phyloP scores from a whole-genome alignment of 805 yeast species.

The Candida silvicultrix region DNA sequence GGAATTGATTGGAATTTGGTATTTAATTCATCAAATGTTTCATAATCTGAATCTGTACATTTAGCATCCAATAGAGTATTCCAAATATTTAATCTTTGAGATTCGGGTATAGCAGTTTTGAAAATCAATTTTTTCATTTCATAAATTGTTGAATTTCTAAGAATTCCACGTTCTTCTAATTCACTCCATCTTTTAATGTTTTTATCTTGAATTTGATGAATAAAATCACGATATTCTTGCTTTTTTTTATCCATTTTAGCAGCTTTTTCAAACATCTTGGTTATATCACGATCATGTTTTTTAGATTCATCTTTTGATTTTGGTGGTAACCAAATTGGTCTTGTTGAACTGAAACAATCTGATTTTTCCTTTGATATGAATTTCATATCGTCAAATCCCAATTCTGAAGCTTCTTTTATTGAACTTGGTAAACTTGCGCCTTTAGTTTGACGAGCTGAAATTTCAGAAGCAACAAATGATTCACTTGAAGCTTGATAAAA shows the following conservation, averaged over 20 bases:
- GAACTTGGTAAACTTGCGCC: constrained; percentile 28
- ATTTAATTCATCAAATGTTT: constrained; percentile 32
- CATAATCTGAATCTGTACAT: constrained; percentile 20
- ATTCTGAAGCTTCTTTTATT: constrained; percentile 28
- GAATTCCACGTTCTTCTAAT: constrained; percentile 8
- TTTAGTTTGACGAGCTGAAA: constrained; percentile 12
- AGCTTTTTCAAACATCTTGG: constrained; percentile 28
- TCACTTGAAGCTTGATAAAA: constrained; percentile 17
- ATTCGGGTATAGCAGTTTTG: constrained; percentile 17
- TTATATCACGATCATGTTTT: constrained; percentile 51
- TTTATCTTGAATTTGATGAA: constrained; percentile 6
- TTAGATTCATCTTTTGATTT: constrained; percentile 45
- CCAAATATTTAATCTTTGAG: constrained; percentile 18
- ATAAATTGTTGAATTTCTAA: constrained; percentile 9
- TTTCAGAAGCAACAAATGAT: constrained; percentile 10
- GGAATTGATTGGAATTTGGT: constrained; percentile 22
- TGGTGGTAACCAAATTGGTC: constrained; percentile 70
- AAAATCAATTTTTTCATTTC: constrained; percentile 18
- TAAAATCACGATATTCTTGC: constrained; percentile 1
- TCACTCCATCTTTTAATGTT: constrained; percentile 17
- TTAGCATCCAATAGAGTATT: constrained; percentile 4
- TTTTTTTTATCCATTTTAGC: constrained; percentile 13
- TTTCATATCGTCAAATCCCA: constrained; percentile 50
- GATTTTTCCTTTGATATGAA: constrained; percentile 39
- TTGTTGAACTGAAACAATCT: constrained; percentile 38